These are phyloP conservation scores for Pseudocercospora crystallina DNA, from an alignment of 2,329 filamentous ascomycete species.

Conservation along the genomic window DNA sequence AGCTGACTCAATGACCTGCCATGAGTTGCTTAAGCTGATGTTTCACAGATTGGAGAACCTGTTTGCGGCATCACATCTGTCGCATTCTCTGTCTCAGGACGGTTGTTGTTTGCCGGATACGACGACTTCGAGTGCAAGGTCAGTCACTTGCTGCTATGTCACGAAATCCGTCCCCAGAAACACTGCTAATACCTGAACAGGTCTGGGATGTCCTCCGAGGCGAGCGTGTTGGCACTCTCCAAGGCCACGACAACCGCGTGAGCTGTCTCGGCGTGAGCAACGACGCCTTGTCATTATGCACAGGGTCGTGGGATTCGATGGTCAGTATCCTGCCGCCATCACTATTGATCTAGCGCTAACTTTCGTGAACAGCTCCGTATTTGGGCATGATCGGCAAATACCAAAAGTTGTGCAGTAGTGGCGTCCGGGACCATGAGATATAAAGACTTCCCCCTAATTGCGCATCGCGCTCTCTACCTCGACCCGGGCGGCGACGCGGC, in stretches of 20 bases:
- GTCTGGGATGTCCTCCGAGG: conserved; percentile 97
- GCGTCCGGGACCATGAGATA: no score
- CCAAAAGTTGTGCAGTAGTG: no score
- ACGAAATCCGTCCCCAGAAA: background rate
- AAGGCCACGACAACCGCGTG: conserved; percentile 97
- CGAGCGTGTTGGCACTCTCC: conserved; percentile 93
- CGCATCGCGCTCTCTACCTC: no score
- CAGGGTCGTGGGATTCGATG: conserved; percentile 98
- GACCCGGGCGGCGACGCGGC: no score
- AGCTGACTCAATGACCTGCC: conserved; percentile 5
- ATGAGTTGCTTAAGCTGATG: conserved; percentile 16
- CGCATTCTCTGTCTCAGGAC: conserved; percentile 93
- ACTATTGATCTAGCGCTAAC: conserved; percentile 21
- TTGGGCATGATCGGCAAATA: conserved; percentile 45
- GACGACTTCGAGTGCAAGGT: conserved; percentile 99
- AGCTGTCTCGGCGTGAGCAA: conserved; percentile 99
- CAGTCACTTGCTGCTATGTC: conserved; percentile 34
- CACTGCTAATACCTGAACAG: conserved; percentile 48
- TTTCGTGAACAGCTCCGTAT: conserved; percentile 46
- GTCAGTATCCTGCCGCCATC: conserved; percentile 58
- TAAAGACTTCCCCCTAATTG: no score
- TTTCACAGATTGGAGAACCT: conserved; percentile 82
- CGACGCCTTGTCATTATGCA: conserved; percentile 98
- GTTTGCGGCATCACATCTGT: conserved; percentile 98
- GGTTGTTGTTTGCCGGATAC: conserved; percentile 93